These are phyloP conservation scores for Albizia julibrissin DNA, from an alignment of 306 rosid species.

Conservation along the genomic window DNA sequence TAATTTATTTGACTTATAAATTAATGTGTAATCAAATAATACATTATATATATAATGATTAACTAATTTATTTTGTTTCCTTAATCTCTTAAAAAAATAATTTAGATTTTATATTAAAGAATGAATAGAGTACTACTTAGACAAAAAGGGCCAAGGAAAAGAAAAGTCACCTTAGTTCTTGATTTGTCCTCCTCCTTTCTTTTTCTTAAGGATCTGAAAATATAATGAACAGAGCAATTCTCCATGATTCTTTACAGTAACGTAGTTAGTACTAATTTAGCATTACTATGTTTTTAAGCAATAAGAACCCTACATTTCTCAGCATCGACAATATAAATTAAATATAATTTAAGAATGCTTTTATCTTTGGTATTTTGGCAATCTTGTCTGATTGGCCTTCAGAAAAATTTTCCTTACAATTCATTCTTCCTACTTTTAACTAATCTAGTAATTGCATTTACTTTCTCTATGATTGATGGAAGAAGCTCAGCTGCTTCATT, in stretches of 20 bases:
- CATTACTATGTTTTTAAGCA: neutral
- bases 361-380: conserved; percentile 25
- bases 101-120: too few relatives aligned
- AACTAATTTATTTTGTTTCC: too few relatives aligned
- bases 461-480: conserved; percentile 58
- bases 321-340: neutral
- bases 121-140: too few relatives aligned
- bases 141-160: neutral
- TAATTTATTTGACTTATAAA: too few relatives aligned
- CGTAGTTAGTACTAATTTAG: neutral
- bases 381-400: conserved; percentile 29
- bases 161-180: neutral
- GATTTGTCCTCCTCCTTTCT: neutral
- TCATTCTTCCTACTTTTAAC: conserved; percentile 44
- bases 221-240: neutral
- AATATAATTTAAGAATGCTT: conserved; percentile 11
- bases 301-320: conserved; percentile 8
- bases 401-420: conserved; percentile 28
- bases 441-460: conserved; percentile 48
- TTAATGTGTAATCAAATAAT: too few relatives aligned
- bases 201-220: neutral
- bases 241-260: neutral
- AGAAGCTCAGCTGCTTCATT: conserved; percentile 54
- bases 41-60: too few relatives aligned
- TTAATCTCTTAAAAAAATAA: too few relatives aligned